Evolutionary conservation across 768 basidiomycete species (phyloP), one percentile per base, ranked within the genome.

Genomic region (Mycena latifolia): DNA sequence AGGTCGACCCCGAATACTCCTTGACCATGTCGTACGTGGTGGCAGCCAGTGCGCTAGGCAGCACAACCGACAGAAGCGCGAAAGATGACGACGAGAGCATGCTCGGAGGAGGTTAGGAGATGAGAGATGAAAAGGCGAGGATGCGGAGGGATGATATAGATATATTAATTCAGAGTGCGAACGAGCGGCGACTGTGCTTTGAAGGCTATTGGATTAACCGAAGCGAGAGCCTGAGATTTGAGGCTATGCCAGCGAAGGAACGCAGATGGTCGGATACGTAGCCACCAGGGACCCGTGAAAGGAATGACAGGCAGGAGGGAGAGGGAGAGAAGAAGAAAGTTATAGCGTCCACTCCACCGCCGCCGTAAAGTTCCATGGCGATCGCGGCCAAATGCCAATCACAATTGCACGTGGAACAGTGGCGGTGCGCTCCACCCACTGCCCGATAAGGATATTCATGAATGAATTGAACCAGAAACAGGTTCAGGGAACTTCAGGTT

Each of bases 1-100:
- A 92, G 8, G 74, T 81, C n/a, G 81, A 72, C 1, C 91, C 90
- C 5, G 83, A 72, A 75, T 89, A 91, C 60, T 86, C 84, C 70
- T 84, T 84, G 25, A 84, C 82, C 53, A 89, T 74, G 57, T 82
- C 75, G 76, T 92, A 90, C 29, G 75, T 72, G n/a, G 78, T 74
- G 4, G 74, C 79, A 24, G 72, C 72, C 17, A 67, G 53, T 20
- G 37, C 47, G 29, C 31, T 35, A 3, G 68, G 60, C 22, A 66
- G 39, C 18, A 69, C 59, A 20, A 47, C 33, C 22, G 53, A 52
- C 33, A 59, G 7, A 22, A 66, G 24, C 11, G 43, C 54, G 39
- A 63, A 20, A 31, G 59, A 51, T 20, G 55, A 66, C 41, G 59
- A 51, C 25, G 60, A 66, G 48, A 29, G 59, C 65, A 66, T 66